These are phyloP conservation scores for Chaetothyriales sp. DNA, from an alignment of 2,329 filamentous ascomycete species.

Conservation along the genomic window DNA sequence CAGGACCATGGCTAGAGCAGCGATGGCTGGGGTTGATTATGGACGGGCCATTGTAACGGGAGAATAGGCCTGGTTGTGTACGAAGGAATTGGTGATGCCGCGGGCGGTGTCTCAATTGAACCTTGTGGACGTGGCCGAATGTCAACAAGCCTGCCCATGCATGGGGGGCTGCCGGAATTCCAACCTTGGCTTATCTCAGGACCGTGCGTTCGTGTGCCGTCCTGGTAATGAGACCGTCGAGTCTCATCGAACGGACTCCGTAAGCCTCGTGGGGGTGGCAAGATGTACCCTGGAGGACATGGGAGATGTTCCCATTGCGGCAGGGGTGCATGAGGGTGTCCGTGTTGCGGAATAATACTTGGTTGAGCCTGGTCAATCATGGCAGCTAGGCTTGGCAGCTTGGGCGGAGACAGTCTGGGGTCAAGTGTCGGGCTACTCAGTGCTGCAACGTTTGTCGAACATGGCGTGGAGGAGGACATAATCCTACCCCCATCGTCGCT, in stretches of 20 bases:
- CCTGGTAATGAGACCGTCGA: not conserved
- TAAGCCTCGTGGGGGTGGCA: not conserved
- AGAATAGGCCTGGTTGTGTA: not conserved
- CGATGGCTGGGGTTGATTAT: not conserved
- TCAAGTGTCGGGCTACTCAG: not conserved
- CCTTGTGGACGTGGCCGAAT: not conserved
- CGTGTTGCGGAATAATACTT: not conserved
- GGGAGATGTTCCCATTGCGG: not conserved
- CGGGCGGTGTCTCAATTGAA: not conserved
- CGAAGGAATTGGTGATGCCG: not conserved
- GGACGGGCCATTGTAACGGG: not conserved
- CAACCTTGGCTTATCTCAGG: not conserved
- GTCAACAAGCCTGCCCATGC: not conserved
- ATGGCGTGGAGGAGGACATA: not conserved
- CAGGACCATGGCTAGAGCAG: not conserved
- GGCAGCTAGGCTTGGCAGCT: not conserved
- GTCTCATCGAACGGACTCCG: not conserved
- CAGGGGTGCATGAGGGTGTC: not conserved
- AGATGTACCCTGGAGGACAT: not conserved
- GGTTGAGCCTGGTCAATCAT: not conserved
- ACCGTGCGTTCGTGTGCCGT: not conserved
- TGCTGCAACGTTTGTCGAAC: not conserved
- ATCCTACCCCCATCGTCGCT: not conserved
- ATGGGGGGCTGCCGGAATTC: not conserved
- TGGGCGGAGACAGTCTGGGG: not conserved